Evolutionary conservation across 2,329 filamentous ascomycete species (phyloP), one percentile per base, ranked within the genome.

Genomic region (Apiospora aurea): DNA sequence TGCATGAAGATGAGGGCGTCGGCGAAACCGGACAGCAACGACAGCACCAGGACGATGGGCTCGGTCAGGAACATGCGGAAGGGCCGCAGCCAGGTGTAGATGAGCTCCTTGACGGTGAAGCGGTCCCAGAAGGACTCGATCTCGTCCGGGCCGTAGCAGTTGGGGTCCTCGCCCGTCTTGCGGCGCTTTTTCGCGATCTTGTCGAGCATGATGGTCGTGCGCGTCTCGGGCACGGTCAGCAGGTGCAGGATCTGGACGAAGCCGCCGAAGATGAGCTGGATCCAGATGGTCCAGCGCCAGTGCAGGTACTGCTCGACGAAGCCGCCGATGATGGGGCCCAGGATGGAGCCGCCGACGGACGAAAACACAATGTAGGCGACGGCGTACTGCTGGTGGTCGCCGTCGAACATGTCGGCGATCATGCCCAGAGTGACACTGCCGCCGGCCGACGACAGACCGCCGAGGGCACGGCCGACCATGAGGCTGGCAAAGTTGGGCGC

Each of bases 331-430:
- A 95, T 91, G 13, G 93, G 93, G 0, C 93, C 93, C 1, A 95
- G 85, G 11, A 94, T 89, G 0, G 92, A 94, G 16, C 93, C 93
- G 34, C 90, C 92, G 21, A 95, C 93, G 0, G 93, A 95, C 0
- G 93, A 94, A 77, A 95, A 94, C 68, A 95, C 93, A 38, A 93
- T 90, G 72, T 91, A 93, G 2, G 91, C 91, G 2, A 95, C 92
- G 5, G 93, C 93, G 75, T 93, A 93, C 80, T 94, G 92, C 79
- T 94, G 92, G 24, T 85, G 84, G 74, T 93, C 90, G 0, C 91
- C 83, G 76, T 93, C 91, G 86, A 90, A 94, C 83, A 94, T 86
- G 78, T 94, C 92, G 47, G 92, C 92, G 77, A 94, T 89, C 92
- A 94, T 93, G 69, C 91, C 92, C 1, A 94, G 84, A 0, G 92